A percentile compares a stretch with the other conserved stretches of the same genome.
phyloP scores from a whole-genome alignment of 768 basidiomycete genomes.

The Suillus subaureus region DNA sequence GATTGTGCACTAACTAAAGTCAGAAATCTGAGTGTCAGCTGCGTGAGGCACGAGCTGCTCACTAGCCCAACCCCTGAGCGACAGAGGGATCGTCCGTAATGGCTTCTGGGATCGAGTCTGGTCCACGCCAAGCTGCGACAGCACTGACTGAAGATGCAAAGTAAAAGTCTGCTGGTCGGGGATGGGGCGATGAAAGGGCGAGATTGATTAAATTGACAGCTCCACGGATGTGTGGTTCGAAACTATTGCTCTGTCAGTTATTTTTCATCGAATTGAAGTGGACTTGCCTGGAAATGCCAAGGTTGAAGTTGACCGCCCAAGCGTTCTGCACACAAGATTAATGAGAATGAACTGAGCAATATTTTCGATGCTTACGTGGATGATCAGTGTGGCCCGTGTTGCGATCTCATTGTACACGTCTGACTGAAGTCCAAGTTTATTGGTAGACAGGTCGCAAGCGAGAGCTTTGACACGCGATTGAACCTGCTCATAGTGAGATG shows the following conservation, averaged over 20 bases:
- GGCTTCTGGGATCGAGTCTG: constrained; percentile 22
- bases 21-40: not conserved
- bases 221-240: constrained; percentile 50
- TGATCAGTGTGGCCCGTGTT: constrained; percentile 41
- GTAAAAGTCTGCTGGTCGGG: constrained; percentile 43
- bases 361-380: constrained; percentile 39
- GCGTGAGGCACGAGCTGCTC: constrained; percentile 17
- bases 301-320: constrained; percentile 60
- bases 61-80: constrained; percentile 38
- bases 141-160: constrained; percentile 53
- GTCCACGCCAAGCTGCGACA: constrained; percentile 24
- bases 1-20: constrained; percentile 25
- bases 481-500: constrained; percentile 12
- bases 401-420: constrained; percentile 39
- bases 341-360: not conserved
- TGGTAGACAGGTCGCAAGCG: constrained; percentile 44
- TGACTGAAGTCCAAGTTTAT: constrained; percentile 42
- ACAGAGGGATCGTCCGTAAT: constrained; percentile 26
- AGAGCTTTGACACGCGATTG: constrained; percentile 40
- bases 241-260: constrained; percentile 25
- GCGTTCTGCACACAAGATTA: constrained; percentile 41
- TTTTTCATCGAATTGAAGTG: not conserved
- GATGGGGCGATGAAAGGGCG: constrained; percentile 39
- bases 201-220: constrained; percentile 53
- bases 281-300: constrained; percentile 33